A percentile compares a stretch with the other conserved stretches of the same genome.
Conservation (phyloP, 805 yeast genomes). For the Lipomyces chichibuensis region DNA sequence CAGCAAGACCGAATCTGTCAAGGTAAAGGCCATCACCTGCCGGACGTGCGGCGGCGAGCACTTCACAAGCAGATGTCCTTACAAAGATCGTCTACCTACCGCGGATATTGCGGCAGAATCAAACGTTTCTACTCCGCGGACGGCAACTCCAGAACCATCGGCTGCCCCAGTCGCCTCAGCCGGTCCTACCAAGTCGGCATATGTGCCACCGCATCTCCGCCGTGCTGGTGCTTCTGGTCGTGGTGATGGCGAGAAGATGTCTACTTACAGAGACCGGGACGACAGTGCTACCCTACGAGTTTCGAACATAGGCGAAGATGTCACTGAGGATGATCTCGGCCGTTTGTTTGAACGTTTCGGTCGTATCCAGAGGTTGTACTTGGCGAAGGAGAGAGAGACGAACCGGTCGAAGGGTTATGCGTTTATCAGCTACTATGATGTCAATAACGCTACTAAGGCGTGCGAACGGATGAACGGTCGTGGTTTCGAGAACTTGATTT, state of each 20-base stretch:
- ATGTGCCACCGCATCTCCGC: slow-evolving; percentile 68
- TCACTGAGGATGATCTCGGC: slow-evolving; percentile 79
- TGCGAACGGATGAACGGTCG: slow-evolving; percentile 77
- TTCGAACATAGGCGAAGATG: slow-evolving; percentile 84
- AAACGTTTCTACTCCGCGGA: slow-evolving; percentile 32
- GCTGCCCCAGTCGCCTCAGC: slow-evolving; percentile 39
- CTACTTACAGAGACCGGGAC: slow-evolving; percentile 58
- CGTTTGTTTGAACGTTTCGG: slow-evolving; percentile 71
- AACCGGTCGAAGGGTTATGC: slow-evolving; percentile 96
- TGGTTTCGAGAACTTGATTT: slow-evolving; percentile 88
- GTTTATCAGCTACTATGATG: slow-evolving; percentile 77
- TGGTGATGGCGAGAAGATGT: slow-evolving; percentile 40
- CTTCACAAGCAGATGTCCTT: slow-evolving; percentile 94
- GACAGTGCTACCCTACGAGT: slow-evolving; percentile 87
- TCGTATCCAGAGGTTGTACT: slow-evolving; percentile 72
- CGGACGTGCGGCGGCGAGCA: slow-evolving; percentile 94
- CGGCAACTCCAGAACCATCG: slow-evolving; percentile 43
- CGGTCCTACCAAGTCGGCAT: slow-evolving; percentile 45
- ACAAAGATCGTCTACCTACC: slow-evolving; percentile 78
- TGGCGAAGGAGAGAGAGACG: slow-evolving; percentile 89
- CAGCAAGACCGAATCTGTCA: slow-evolving; percentile 59
- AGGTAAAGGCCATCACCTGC: slow-evolving; percentile 61
- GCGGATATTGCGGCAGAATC: slow-evolving; percentile 48
- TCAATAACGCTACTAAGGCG: slow-evolving; percentile 73
- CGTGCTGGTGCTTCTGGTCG: slow-evolving; percentile 47